These are phyloP conservation scores for Phyllosticta capitalensis DNA, from an alignment of 2,329 filamentous ascomycete genomes.

Conservation along the genomic window DNA sequence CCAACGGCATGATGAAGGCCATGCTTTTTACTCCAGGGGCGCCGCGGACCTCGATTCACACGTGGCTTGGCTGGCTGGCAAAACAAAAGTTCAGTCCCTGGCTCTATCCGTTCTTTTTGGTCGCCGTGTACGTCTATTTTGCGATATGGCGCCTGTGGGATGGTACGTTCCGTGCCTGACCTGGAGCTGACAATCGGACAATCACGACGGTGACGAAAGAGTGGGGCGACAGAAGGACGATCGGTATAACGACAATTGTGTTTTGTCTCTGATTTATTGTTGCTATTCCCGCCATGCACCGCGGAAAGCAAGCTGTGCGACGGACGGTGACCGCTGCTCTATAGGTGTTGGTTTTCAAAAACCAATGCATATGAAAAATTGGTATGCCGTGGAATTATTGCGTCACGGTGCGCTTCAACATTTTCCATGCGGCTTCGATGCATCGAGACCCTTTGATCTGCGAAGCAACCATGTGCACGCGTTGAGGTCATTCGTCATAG, in stretches of 20 bases:
- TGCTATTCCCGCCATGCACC: not conserved
- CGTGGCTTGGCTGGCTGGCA: constrained; percentile 13
- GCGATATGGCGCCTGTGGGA: constrained; percentile 15
- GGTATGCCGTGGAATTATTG: not conserved
- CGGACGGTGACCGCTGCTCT: not conserved
- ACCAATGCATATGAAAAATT: not conserved
- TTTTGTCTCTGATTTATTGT: not conserved
- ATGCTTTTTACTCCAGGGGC: constrained; percentile 42
- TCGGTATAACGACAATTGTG: not conserved
- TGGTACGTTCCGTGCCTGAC: not conserved
- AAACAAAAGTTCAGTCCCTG: not conserved
- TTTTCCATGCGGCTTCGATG: not conserved
- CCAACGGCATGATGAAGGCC: constrained; percentile 36
- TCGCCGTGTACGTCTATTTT: constrained; percentile 14
- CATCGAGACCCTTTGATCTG: not conserved
- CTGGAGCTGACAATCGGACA: not conserved
- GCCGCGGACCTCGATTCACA: constrained; percentile 36
- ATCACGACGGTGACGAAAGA: not conserved
- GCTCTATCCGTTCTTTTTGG: constrained; percentile 14
- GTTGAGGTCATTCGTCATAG: not conserved
- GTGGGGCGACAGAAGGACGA: not conserved
- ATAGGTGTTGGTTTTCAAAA: not conserved
- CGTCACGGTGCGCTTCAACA: not conserved
- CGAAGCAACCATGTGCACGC: not conserved
- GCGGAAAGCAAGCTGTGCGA: not conserved